A percentile compares a stretch with the other conserved stretches of the same genome.
These are phyloP conservation scores for Verticillium zaregamsianum DNA, from an alignment of 2,329 filamentous ascomycete genomes.

Conservation along the genomic window DNA sequence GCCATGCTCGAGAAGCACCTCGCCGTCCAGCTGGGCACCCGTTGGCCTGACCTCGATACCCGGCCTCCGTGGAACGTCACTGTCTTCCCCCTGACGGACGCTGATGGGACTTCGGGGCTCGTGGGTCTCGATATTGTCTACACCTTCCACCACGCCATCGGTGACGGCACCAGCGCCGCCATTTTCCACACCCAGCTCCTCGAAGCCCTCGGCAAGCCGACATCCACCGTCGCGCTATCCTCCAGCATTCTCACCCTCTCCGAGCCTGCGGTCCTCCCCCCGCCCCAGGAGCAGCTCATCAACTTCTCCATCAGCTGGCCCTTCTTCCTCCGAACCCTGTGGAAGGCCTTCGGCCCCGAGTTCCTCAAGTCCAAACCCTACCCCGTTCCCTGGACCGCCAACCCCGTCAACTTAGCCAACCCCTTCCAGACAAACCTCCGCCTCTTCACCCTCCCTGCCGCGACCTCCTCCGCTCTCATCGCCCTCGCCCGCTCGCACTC, in stretches of 20 bases:
- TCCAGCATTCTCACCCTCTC: conserved; percentile 24
- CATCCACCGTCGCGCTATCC: not conserved
- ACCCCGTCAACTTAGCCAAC: conserved; percentile 25
- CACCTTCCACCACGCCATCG: conserved; percentile 47
- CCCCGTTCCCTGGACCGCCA: conserved; percentile 32
- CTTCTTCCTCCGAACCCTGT: conserved; percentile 37
- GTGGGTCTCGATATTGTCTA: conserved; percentile 38
- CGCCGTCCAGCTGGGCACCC: conserved; percentile 21
- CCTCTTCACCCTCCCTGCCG: conserved; percentile 28
- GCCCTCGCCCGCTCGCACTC: conserved; percentile 32
- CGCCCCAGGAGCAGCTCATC: conserved; percentile 36
- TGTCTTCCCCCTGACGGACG: conserved; percentile 22
- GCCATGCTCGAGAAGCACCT: conserved; percentile 20
- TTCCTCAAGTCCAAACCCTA: conserved; percentile 26
- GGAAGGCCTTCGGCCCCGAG: conserved; percentile 32
- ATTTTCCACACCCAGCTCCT: conserved; percentile 46
- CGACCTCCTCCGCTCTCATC: conserved; percentile 26
- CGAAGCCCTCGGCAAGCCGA: conserved; percentile 29
- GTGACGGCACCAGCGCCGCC: conserved; percentile 45
- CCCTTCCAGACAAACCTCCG: conserved; percentile 31
- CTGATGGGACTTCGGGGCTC: not conserved
- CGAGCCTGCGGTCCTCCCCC: conserved; percentile 25
- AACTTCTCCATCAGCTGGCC: conserved; percentile 31
- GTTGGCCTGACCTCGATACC: conserved; percentile 33
- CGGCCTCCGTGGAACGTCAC: conserved; percentile 44